These are phyloP conservation scores for Drechslerella stenobrocha DNA, from an alignment of 2,329 filamentous ascomycete genomes.

Conservation along the genomic window DNA sequence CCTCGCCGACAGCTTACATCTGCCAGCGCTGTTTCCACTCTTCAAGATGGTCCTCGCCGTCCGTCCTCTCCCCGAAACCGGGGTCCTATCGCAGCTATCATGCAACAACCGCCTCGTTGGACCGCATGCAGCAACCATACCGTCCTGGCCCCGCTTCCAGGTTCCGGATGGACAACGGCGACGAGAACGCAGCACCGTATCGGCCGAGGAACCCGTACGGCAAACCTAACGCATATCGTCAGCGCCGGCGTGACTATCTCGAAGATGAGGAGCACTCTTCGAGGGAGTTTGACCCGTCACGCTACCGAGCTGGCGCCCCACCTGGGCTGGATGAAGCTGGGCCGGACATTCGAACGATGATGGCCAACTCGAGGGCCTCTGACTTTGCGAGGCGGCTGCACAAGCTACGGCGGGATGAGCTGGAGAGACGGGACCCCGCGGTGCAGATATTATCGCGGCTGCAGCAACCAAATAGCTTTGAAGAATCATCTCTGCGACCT, in stretches of 20 bases:
- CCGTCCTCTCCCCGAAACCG: slow-evolving; percentile 10
- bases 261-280: slow-evolving; percentile 16
- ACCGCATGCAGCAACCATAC: slow-evolving; percentile 9
- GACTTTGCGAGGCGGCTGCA: slow-evolving; percentile 39
- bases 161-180: slow-evolving; percentile 6
- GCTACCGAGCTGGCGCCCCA: slow-evolving; percentile 5
- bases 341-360: slow-evolving; percentile 33
- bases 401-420: slow-evolving; percentile 36
- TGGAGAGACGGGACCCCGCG: slow-evolving; percentile 33
- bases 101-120: slow-evolving; percentile 23
- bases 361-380: slow-evolving; percentile 27
- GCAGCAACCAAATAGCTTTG: slow-evolving; percentile 28
- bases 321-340: background rate
- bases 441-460: slow-evolving; percentile 15
- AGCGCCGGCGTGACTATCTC: slow-evolving; percentile 21
- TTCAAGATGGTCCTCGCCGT: slow-evolving; percentile 31
- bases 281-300: slow-evolving; percentile 17
- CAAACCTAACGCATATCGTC: slow-evolving; percentile 11
- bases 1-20: slow-evolving; percentile 41
- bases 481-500: slow-evolving; percentile 47
- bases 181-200: slow-evolving; percentile 13
- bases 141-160: background rate
- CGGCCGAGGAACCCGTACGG: slow-evolving; percentile 28
- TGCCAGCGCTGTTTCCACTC: slow-evolving; percentile 38
- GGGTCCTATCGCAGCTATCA: slow-evolving; percentile 26